A percentile compares a stretch with the other conserved stretches of the same genome.
phyloP scores from a whole-genome alignment of 2,329 filamentous ascomycete species.

The Pseudomassariella vexata region DNA sequence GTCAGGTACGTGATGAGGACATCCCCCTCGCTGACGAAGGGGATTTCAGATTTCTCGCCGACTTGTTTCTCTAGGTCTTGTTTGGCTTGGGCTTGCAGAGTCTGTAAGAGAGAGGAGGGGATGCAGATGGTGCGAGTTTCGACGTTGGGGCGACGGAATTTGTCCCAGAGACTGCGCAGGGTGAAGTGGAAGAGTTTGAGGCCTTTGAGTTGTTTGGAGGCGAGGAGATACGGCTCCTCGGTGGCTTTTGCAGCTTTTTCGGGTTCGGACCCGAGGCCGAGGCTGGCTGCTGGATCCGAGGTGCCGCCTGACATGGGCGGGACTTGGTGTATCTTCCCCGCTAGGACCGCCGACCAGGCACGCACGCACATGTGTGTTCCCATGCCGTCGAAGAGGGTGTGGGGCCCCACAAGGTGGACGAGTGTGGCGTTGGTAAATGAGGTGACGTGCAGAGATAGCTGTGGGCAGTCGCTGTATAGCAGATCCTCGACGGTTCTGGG shows the following conservation, averaged over 20 bases:
- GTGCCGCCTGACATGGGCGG: too few species aligned
- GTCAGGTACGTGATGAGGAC: not conserved
- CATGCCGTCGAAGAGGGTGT: conserved; percentile 41
- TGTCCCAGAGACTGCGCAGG: not conserved
- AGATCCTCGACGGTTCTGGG: conserved; percentile 32
- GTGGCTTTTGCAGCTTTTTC: conserved; percentile 15
- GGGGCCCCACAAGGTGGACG: conserved; percentile 38
- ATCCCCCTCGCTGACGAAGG: not conserved
- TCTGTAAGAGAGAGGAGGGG: not conserved
- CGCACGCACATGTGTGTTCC: conserved; percentile 31
- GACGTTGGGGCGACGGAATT: not conserved
- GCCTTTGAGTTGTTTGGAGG: not conserved
- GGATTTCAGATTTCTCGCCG: not conserved
- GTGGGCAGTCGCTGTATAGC: conserved; percentile 33
- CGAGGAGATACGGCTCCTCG: not conserved
- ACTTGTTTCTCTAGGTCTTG: not conserved
- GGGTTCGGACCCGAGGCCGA: conserved; percentile 28
- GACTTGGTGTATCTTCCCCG: too few species aligned
- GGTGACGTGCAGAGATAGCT: conserved; percentile 40
- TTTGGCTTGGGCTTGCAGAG: not conserved
- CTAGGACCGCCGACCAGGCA: conserved; percentile 33
- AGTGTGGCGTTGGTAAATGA: conserved; percentile 45
- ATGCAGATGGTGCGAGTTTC: not conserved
- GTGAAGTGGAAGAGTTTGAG: not conserved
- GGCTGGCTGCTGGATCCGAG: too few species aligned